Evolutionary conservation across 257 asterid species (phyloP).

Genomic region (Solanum virginianum): DNA sequence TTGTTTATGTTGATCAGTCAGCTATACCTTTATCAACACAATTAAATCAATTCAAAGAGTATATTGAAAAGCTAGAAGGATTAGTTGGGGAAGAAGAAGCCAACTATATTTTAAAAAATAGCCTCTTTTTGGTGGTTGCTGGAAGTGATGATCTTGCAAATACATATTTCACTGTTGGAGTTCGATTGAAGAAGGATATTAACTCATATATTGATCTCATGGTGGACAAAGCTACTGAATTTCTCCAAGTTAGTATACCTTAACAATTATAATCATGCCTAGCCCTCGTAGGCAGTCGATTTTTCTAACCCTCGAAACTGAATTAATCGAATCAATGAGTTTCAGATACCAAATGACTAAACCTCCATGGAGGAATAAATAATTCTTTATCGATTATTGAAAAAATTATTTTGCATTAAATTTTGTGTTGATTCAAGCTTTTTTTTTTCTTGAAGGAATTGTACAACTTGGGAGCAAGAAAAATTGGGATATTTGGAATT

Average conservation of each 20-base stretch:
- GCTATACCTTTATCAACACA: slow-evolving; percentile 46
- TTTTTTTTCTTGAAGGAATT: slow-evolving; percentile 5
- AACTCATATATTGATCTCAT: slow-evolving; percentile 46
- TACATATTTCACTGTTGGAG: slow-evolving; percentile 50
- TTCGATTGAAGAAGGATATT: slow-evolving; percentile 22
- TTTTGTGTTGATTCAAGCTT: not conserved
- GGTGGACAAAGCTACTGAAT: slow-evolving; percentile 41
- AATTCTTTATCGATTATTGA: not conserved
- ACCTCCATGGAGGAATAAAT: not conserved
- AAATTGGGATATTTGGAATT: slow-evolving; percentile 20
- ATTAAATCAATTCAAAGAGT: slow-evolving; percentile 43
- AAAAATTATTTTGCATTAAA: not conserved
- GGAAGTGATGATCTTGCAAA: slow-evolving; percentile 83
- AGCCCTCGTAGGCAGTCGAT: too few relatives aligned
- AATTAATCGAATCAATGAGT: not conserved
- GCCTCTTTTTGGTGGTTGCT: slow-evolving; percentile 39
- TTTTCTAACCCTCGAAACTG: not conserved
- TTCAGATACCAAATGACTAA: not conserved
- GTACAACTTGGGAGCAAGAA: slow-evolving; percentile 30
- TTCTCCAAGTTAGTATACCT: slow-evolving; percentile 29
- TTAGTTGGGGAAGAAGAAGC: slow-evolving; percentile 44
- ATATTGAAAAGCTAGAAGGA: slow-evolving; percentile 40
- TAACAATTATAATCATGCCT: not conserved
- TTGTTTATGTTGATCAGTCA: slow-evolving; percentile 15
- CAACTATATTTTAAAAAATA: slow-evolving; percentile 27